Conservation (phyloP, 306 rosid species). For the Hylodesmum podocarpum region DNA sequence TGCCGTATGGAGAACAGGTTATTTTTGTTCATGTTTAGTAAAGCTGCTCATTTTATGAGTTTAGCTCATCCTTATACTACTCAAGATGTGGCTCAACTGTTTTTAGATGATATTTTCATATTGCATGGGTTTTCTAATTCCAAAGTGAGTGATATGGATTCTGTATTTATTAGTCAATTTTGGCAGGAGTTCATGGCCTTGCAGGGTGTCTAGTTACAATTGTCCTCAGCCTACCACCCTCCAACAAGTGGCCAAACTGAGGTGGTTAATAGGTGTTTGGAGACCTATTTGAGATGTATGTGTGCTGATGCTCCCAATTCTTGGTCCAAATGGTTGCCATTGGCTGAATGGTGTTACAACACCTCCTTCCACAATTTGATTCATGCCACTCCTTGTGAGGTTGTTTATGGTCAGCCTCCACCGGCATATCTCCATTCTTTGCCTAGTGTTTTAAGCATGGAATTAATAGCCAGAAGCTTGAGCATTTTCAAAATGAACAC, state of each 20-base stretch:
- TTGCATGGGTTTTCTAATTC: neutral
- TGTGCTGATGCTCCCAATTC: neutral
- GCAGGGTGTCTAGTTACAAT: neutral
- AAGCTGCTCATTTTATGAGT: neutral
- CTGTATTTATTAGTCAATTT: neutral
- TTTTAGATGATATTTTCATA: neutral
- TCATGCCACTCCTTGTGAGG: neutral
- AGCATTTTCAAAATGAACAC: too few species aligned
- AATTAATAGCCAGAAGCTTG: too few species aligned
- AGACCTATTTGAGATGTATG: neutral
- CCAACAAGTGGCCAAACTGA: neutral
- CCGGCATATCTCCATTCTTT: too few species aligned
- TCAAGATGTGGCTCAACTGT: neutral
- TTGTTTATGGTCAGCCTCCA: too few species aligned
- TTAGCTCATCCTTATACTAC: neutral
- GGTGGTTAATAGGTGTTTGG: too few species aligned
- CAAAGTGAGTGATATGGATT: too few species aligned
- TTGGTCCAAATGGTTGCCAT: neutral
- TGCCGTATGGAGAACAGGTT: neutral
- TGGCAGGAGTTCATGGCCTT: neutral
- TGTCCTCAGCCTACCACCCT: neutral
- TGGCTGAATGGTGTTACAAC: neutral
- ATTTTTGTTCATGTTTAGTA: neutral
- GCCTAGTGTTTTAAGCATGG: too few species aligned
- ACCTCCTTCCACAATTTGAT: neutral